Conservation (phyloP, 495 filamentous ascomycete species). For the Penicillium cataractarum region DNA sequence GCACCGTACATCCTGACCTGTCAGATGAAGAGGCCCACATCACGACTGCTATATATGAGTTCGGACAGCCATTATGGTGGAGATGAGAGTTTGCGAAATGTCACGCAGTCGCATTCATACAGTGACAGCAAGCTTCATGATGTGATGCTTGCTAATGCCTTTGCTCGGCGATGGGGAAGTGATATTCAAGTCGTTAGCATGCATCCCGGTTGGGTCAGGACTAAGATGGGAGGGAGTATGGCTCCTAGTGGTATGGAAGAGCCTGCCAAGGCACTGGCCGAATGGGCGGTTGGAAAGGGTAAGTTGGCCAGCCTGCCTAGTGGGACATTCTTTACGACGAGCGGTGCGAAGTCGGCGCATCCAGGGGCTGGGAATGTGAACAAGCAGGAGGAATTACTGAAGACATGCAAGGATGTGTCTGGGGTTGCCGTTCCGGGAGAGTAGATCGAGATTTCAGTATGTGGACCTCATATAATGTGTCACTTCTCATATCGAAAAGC, state of each 20-base stretch:
- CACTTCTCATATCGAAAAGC: too few relatives aligned
- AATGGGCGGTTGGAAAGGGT: conserved; percentile 46
- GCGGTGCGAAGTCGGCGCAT: conserved; percentile 29
- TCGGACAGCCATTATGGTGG: conserved; percentile 55
- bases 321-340: conserved; percentile 32
- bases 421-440: conserved; percentile 25
- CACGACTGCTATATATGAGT: conserved; percentile 54
- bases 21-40: conserved; percentile 53
- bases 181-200: conserved; percentile 52
- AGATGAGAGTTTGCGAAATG: conserved; percentile 44
- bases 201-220: conserved; percentile 67
- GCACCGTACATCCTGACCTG: conserved; percentile 61
- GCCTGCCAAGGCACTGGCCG: conserved; percentile 48
- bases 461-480: too few relatives aligned
- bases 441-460: too few relatives aligned
- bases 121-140: conserved; percentile 58
- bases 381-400: conserved; percentile 39
- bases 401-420: conserved; percentile 37
- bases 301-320: conserved; percentile 28
- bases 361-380: conserved; percentile 32
- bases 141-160: conserved; percentile 57
- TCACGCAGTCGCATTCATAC: conserved; percentile 43
- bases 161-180: conserved; percentile 53
- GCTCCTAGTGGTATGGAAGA: conserved; percentile 52
- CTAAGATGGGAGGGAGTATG: conserved; percentile 59